Conservation (phyloP, 179 eudicot genomes). For the Silene vulgaris region DNA sequence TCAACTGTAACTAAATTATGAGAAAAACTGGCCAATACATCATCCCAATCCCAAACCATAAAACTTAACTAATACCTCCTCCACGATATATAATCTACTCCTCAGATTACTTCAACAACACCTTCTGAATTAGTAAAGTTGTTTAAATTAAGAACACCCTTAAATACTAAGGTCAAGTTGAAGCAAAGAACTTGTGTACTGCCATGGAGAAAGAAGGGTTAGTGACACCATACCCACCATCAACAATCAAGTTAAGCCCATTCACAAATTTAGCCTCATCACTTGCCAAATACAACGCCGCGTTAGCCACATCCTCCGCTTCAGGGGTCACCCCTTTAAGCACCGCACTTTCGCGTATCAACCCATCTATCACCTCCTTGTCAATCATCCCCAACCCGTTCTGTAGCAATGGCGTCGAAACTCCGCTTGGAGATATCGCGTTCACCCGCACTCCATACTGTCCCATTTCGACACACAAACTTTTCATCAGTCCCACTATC, state of each 20-base stretch:
- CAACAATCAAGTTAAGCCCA: slow-evolving; percentile 42
- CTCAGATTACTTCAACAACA: too few species aligned
- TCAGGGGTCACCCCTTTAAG: slow-evolving; percentile 31
- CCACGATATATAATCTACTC: too few species aligned
- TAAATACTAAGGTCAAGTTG: neutral
- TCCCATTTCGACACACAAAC: slow-evolving; percentile 38
- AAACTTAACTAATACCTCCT: too few species aligned
- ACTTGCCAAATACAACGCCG: slow-evolving; percentile 37
- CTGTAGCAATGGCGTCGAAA: slow-evolving; percentile 24
- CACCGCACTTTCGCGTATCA: slow-evolving; percentile 20
- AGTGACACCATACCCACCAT: slow-evolving; percentile 40
- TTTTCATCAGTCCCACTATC: slow-evolving; percentile 32
- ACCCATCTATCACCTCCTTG: neutral
- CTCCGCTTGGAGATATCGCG: slow-evolving; percentile 30
- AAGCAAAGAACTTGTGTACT: slow-evolving; percentile 5
- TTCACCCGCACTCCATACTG: slow-evolving; percentile 42
- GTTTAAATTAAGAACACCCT: too few species aligned
- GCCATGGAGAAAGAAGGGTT: slow-evolving; percentile 35
- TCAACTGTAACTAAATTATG: too few species aligned
- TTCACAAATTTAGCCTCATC: slow-evolving; percentile 39
- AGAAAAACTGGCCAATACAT: too few species aligned
- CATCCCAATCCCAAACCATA: too few species aligned
- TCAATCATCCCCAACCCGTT: slow-evolving; percentile 3
- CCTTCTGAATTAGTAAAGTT: too few species aligned
- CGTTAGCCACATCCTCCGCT: slow-evolving; percentile 36